These are phyloP conservation scores for Colletotrichum noveboracense DNA, from an alignment of 2,329 filamentous ascomycete genomes.

Conservation along the genomic window DNA sequence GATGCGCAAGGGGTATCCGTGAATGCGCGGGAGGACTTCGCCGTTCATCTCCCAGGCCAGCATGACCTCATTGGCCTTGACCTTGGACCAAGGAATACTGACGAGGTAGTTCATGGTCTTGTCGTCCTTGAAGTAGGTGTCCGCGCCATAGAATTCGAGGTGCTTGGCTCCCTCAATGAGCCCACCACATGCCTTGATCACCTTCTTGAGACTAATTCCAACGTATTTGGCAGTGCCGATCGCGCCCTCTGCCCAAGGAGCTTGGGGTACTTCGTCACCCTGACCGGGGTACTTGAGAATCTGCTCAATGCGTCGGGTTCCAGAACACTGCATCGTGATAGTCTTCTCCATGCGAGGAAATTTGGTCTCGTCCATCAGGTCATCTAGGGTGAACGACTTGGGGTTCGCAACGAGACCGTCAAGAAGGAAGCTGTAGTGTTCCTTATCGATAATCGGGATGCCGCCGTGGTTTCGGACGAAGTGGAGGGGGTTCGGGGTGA, in stretches of 20 bases:
- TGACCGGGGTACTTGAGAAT: constrained; percentile 70
- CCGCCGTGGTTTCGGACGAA: constrained; percentile 78
- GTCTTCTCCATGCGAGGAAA: constrained; percentile 66
- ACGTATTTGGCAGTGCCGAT: constrained; percentile 70
- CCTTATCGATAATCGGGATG: constrained; percentile 67
- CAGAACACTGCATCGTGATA: constrained; percentile 71
- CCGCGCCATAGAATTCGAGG: constrained; percentile 72
- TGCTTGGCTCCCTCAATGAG: constrained; percentile 60
- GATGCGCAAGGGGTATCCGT: constrained; percentile 67
- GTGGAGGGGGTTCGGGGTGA: constrained; percentile 64
- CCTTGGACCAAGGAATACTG: constrained; percentile 70
- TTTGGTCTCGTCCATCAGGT: constrained; percentile 62
- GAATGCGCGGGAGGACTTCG: constrained; percentile 66
- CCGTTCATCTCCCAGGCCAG: constrained; percentile 78
- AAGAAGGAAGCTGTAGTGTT: constrained; percentile 57
- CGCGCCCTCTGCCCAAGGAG: constrained; percentile 69
- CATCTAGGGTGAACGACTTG: constrained; percentile 58
- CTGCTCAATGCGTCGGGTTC: constrained; percentile 73
- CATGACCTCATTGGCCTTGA: constrained; percentile 69
- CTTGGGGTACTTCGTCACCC: constrained; percentile 64
- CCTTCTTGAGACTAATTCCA: constrained; percentile 70
- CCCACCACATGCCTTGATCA: constrained; percentile 74
- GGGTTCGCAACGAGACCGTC: constrained; percentile 67
- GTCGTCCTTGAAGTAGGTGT: constrained; percentile 75
- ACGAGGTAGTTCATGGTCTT: constrained; percentile 71